Base-by-base conservation (phyloP, 202 grass and related monocot genomes). In the Setaria italica region DNA sequence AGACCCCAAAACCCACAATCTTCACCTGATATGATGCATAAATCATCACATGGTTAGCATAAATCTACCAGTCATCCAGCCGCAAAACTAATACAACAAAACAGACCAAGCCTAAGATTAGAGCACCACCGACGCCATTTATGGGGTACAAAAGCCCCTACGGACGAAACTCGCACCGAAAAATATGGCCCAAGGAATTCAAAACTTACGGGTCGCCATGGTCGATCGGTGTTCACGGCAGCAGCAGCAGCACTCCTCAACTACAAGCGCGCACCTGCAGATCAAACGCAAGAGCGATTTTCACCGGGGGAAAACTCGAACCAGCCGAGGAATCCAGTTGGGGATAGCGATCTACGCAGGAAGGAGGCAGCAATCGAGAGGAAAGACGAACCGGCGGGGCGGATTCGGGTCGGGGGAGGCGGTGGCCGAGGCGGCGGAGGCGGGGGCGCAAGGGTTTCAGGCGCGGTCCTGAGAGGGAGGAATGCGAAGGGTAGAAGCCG, bases 151-250 rank as follows among this genome's bases (percentile, higher is more conserved):
- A 39, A 39, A 57, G 12, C 32, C 20, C n/a, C 43, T 9, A 35
- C 9, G 3, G 37, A 57, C 65, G 39, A 43, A 54, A 45, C 55
- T 19, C 62, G 49, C 59, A 17, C 6, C 14, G 17, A 51, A 6
- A 72, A 79, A 25, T 11, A 19, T 2, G 50, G 16, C 14, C 48
- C 4, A 8, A 30, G 6, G 58, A 67, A 5, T 9, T 1, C 32
- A n/a, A 71, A 58, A 85, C 94, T 86, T 84, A 96, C 94, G 94
- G 53, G 72, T 93, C 56, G 89, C 94, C 94, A 93, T 96, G 91
- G 68, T 68, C 62, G 85, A 89, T 64, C 64, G 63, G 62, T 25
- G 60, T 33, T 75, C 21, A 79, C 64, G 6, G 62, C 67, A 11
- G 74, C 72, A 14, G 74, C 72, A 14, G 69, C 72, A 21, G 20